These are phyloP conservation scores for Mycena venus DNA, from an alignment of 768 basidiomycete genomes.

Conservation along the genomic window DNA sequence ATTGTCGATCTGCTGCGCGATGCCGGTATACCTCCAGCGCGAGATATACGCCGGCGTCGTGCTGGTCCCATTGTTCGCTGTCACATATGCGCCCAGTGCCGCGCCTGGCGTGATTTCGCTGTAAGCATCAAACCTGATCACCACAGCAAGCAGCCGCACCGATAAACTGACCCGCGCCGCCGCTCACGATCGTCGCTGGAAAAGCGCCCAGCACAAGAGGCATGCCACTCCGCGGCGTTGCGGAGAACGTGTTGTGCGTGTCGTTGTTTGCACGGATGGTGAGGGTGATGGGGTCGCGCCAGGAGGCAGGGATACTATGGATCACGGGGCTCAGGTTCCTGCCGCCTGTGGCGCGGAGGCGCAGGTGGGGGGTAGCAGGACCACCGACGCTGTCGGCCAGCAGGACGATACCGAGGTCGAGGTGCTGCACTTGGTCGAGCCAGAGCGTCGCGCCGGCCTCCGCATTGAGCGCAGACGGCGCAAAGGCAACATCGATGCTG, in stretches of 20 bases:
- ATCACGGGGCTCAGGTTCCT: slow-evolving; percentile 22
- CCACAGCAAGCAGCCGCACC: slow-evolving; percentile 4
- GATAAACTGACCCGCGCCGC: slow-evolving; percentile 25
- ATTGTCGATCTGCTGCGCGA: slow-evolving; percentile 27
- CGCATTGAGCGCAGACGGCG: slow-evolving; percentile 30
- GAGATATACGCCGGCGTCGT: slow-evolving; percentile 24
- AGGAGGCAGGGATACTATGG: slow-evolving; percentile 19
- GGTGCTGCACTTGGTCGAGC: slow-evolving; percentile 19
- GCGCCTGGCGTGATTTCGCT: slow-evolving; percentile 5
- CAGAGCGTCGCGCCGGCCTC: slow-evolving; percentile 42
- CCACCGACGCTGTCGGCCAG: not conserved
- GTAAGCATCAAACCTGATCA: not conserved
- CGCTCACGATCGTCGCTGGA: slow-evolving; percentile 26
- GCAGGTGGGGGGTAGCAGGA: slow-evolving; percentile 18
- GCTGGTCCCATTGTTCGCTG: slow-evolving; percentile 24
- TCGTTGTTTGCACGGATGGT: slow-evolving; percentile 22
- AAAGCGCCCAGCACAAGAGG: slow-evolving; percentile 19
- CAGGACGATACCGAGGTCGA: slow-evolving; percentile 25
- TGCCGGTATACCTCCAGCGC: slow-evolving; percentile 26
- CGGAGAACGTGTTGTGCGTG: slow-evolving; percentile 26
- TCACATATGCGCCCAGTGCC: slow-evolving; percentile 25
- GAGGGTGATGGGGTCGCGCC: slow-evolving; percentile 24
- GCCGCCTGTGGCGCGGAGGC: slow-evolving; percentile 21
- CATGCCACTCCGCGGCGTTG: slow-evolving; percentile 3
- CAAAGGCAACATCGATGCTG: slow-evolving; percentile 29